These are phyloP conservation scores for Lepiota brunneoincarnata DNA, from an alignment of 768 basidiomycete genomes.

Conservation along the genomic window DNA sequence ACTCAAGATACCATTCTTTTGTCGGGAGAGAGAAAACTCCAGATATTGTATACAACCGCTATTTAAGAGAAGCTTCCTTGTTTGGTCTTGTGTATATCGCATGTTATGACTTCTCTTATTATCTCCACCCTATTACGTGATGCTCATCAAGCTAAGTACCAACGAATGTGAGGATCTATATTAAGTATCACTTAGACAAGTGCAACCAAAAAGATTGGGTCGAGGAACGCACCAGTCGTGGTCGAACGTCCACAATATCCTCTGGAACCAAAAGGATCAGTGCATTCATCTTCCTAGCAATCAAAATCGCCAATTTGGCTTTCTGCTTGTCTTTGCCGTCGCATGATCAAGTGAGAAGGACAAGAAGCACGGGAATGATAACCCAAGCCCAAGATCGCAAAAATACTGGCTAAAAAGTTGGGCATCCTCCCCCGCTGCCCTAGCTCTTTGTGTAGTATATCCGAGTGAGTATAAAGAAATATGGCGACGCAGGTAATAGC, in stretches of 20 bases:
- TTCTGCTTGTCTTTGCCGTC: not conserved
- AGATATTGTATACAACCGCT: too few relatives aligned
- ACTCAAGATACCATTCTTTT: too few relatives aligned
- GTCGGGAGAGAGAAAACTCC: too few relatives aligned
- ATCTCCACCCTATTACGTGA: constrained; percentile 35
- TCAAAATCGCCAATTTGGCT: constrained; percentile 98
- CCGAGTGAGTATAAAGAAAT: too few relatives aligned
- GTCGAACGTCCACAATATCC: constrained; percentile 92
- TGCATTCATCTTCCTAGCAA: constrained; percentile 96
- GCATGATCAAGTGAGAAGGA: not conserved
- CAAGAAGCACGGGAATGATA: too few relatives aligned
- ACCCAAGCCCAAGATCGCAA: not conserved
- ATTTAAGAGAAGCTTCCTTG: too few relatives aligned
- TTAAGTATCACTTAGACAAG: not conserved
- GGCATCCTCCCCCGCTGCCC: too few relatives aligned
- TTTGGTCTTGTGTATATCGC: not conserved
- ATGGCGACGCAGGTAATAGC: too few relatives aligned
- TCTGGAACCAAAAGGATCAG: constrained; percentile 96
- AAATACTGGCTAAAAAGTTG: too few relatives aligned
- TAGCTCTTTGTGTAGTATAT: too few relatives aligned
- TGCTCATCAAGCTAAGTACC: constrained; percentile 90
- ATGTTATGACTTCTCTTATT: not conserved
- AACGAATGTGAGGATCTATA: constrained; percentile 90
- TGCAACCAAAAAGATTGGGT: not conserved
- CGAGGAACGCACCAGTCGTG: constrained; percentile 67